A percentile compares a stretch with the other conserved stretches of the same genome.
phyloP scores from a whole-genome alignment of 2,329 filamentous ascomycete species.

The Lasiodiplodia citricola region DNA sequence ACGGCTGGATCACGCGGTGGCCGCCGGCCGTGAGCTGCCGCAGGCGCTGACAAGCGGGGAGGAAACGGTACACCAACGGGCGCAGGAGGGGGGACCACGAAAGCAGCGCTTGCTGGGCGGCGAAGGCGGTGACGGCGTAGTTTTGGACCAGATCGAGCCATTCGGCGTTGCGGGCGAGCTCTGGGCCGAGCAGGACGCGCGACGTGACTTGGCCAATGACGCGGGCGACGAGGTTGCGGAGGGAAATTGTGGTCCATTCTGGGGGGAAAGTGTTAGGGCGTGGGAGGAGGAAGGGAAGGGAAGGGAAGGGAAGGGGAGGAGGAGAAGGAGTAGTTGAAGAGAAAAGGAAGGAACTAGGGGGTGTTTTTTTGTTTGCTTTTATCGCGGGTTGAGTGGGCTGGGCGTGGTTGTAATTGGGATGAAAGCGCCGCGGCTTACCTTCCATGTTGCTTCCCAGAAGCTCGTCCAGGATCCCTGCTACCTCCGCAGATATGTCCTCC shows the following conservation, averaged over 20 bases:
- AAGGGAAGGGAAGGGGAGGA: no score
- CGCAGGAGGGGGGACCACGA: slow-evolving; percentile 42
- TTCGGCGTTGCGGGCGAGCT: slow-evolving; percentile 34
- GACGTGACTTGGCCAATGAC: slow-evolving; percentile 61
- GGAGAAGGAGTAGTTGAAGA: no score
- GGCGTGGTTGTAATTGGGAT: no score
- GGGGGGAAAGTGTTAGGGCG: neutral
- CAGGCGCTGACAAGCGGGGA: neutral
- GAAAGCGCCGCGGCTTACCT: neutral
- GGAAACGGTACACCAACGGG: slow-evolving; percentile 29
- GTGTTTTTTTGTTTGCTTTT: no score
- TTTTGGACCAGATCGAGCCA: slow-evolving; percentile 15
- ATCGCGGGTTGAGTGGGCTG: no score
- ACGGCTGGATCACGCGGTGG: neutral
- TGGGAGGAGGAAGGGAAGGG: no score
- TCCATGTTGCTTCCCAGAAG: neutral
- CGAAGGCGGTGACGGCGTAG: slow-evolving; percentile 45
- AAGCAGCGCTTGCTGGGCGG: slow-evolving; percentile 38
- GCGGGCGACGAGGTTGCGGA: slow-evolving; percentile 44
- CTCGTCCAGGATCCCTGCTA: neutral
- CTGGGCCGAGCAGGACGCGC: slow-evolving; percentile 58
- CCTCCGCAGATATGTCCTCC: neutral
- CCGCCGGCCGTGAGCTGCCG: neutral
- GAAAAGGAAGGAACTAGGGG: no score
- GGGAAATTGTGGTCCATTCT: slow-evolving; percentile 22